Evolutionary conservation across 768 basidiomycete genomes (phyloP), one percentile per base, ranked within the genome.

Genomic region (Mycena polygramma): DNA sequence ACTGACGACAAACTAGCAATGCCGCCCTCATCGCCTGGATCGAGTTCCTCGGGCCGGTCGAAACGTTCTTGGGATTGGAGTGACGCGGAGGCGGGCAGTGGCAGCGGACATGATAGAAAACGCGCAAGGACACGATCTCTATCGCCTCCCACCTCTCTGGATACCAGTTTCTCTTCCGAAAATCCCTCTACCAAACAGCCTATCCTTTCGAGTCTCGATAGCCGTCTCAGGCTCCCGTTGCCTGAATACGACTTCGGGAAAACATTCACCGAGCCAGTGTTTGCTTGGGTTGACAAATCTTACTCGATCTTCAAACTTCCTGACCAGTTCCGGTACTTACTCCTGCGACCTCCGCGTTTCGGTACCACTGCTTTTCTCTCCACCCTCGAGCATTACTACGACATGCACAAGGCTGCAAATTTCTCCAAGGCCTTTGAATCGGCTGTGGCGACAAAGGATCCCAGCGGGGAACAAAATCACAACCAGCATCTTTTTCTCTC

Each of bases 261-360:
- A 17, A 17, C 43, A 11, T 35, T 43, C 36, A 8, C 19, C 5
- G 35, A 48, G 4, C 54, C 43, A 10, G 20, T 22, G 14, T 20
- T 36, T 17, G 43, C 30, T 13, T 57, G 11, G 19, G 35, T 65
- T 2, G 54, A 65, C 45, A 65, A 65, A 26, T 46, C 64, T 9
- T 43, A 22, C 2, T 46, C 4, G 7, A 36, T 55, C 15, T 30
- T 39, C 14, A 0, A 39, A 24, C n/a, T 65, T 7, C 54, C 64
- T 4, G 30, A 36, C 22, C 13, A 10, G 7, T 65, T 57, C 37
- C 54, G 55, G 2, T 41, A 49, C 54, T 20, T 65, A 7, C 54
- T 65, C 20, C 26, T 65, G n/a, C 54, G 64, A 22, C 64, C 64
- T 5, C 64, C 64, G 9, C 53, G 45, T 4, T 65, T 65, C n/a